Evolutionary conservation across 208 protist genomes (phyloP).

Genomic region (Novymonas esmeraldas): DNA sequence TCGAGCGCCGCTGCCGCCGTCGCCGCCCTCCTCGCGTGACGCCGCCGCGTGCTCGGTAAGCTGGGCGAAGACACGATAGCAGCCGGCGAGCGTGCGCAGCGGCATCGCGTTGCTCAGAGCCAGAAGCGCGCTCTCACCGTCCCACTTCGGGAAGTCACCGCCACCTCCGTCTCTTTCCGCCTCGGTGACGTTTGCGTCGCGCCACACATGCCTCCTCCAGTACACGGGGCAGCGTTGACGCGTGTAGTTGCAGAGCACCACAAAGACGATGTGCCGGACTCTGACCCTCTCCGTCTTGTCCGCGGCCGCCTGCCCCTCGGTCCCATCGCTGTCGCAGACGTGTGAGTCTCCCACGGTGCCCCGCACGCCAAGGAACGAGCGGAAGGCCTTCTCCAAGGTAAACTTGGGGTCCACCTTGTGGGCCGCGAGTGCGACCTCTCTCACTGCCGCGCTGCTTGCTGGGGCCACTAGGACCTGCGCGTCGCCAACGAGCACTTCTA

Average conservation of each 20-base stretch:
- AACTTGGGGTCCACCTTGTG: slow-evolving; percentile 4
- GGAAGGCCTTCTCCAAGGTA: slow-evolving; percentile 21
- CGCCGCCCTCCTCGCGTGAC: neutral
- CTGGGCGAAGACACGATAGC: slow-evolving; percentile 29
- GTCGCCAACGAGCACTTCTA: slow-evolving; percentile 1
- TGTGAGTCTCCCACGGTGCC: neutral
- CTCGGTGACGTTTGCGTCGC: slow-evolving; percentile 1
- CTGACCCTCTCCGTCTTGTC: slow-evolving; percentile 1
- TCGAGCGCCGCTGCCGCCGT: neutral
- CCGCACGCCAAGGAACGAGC: slow-evolving; percentile 1
- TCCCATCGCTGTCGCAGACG: neutral
- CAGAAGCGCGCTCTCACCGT: slow-evolving; percentile 11
- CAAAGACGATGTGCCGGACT: slow-evolving; percentile 27
- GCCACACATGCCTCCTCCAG: slow-evolving; percentile 18
- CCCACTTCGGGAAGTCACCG: slow-evolving; percentile 15
- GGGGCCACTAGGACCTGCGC: neutral
- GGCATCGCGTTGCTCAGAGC: slow-evolving; percentile 30
- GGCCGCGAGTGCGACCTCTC: neutral
- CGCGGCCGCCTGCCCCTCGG: neutral
- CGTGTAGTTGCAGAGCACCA: slow-evolving; percentile 33
- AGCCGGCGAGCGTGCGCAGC: slow-evolving; percentile 17
- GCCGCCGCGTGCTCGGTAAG: slow-evolving; percentile 9
- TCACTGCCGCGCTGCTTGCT: neutral
- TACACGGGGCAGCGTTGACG: slow-evolving; percentile 19
- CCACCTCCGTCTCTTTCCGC: neutral